These are phyloP conservation scores for Penicillium longicatenatum DNA, from an alignment of 495 filamentous ascomycete species.

Conservation along the genomic window DNA sequence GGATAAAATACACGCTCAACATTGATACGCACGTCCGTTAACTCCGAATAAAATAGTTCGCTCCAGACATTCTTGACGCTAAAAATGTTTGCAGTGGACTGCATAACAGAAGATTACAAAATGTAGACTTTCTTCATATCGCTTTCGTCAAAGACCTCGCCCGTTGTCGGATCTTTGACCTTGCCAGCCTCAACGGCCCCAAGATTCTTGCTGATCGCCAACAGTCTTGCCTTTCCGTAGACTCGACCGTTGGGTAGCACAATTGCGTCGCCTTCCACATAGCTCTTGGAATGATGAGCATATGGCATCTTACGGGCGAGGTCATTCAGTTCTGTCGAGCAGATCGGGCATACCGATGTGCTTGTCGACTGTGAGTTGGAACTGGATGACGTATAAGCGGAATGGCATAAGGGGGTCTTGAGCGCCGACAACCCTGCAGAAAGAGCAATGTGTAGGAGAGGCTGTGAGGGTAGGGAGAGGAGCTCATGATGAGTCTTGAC, in stretches of 20 bases:
- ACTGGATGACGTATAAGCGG: conserved; percentile 57
- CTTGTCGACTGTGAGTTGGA: conserved; percentile 60
- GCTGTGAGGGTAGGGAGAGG: conserved; percentile 76
- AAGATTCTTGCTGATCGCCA: conserved; percentile 72
- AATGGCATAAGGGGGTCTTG: conserved; percentile 94
- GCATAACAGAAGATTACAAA: conserved; percentile 46
- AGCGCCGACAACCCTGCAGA: conserved; percentile 90
- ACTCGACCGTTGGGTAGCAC: conserved; percentile 85
- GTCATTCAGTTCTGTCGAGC: conserved; percentile 90
- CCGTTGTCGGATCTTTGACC: conserved; percentile 82
- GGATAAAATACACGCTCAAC: no score
- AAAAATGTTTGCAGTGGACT: no score
- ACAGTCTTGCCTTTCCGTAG: conserved; percentile 75
- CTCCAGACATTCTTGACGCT: no score
- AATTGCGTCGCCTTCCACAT: conserved; percentile 82
- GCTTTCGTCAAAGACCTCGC: conserved; percentile 59
- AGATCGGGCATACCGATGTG: conserved; percentile 86
- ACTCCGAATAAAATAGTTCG: no score
- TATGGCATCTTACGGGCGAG: conserved; percentile 87
- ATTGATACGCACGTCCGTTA: no score
- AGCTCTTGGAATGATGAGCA: conserved; percentile 90
- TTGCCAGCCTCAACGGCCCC: conserved; percentile 50
- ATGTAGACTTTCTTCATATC: conserved; percentile 90
- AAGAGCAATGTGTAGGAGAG: conserved; percentile 89
- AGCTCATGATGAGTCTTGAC: conserved; percentile 83